These are phyloP conservation scores for Phytophthora citrophthora DNA, from an alignment of 352 stramenopile genomes.

Conservation along the genomic window DNA sequence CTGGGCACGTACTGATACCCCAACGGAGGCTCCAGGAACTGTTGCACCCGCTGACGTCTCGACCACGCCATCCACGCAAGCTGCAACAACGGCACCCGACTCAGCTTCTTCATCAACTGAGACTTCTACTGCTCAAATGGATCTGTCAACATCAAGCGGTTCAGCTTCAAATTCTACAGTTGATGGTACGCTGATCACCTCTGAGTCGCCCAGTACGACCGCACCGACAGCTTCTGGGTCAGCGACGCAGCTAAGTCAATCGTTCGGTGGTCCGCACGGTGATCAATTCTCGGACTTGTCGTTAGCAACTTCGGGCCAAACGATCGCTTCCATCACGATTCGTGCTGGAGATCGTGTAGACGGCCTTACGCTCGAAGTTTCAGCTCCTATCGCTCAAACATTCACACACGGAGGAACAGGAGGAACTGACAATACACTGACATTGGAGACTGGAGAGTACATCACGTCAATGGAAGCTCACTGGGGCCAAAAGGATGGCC, in stretches of 20 bases:
- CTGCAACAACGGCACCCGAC: background rate
- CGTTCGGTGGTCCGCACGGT: constrained; percentile 25
- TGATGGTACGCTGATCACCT: background rate
- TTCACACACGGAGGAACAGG: constrained; percentile 29
- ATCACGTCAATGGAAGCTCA: constrained; percentile 32
- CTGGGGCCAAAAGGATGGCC: constrained; percentile 27
- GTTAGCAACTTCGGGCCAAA: constrained; percentile 20
- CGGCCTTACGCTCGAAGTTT: constrained; percentile 19
- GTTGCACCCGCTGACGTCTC: constrained; percentile 9
- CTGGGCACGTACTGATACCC: constrained; percentile 17
- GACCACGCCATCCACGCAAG: background rate
- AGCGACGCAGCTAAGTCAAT: constrained; percentile 15
- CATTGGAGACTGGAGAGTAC: constrained; percentile 13
- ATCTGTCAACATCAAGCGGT: background rate
- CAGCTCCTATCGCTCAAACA: constrained; percentile 13
- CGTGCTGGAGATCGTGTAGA: constrained; percentile 17
- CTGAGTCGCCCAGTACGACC: background rate
- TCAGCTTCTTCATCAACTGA: background rate
- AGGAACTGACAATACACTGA: constrained; percentile 16
- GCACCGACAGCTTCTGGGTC: background rate
- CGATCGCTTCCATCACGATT: constrained; percentile 22
- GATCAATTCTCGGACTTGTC: constrained; percentile 25
- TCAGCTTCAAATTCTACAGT: background rate
- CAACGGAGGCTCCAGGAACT: constrained; percentile 10
- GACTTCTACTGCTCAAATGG: background rate